Percentiles rank a stretch among this genome's conserved stretches.
Evolutionary conservation across 495 filamentous ascomycete genomes (phyloP).

Genomic region (Acidomyces sp.): DNA sequence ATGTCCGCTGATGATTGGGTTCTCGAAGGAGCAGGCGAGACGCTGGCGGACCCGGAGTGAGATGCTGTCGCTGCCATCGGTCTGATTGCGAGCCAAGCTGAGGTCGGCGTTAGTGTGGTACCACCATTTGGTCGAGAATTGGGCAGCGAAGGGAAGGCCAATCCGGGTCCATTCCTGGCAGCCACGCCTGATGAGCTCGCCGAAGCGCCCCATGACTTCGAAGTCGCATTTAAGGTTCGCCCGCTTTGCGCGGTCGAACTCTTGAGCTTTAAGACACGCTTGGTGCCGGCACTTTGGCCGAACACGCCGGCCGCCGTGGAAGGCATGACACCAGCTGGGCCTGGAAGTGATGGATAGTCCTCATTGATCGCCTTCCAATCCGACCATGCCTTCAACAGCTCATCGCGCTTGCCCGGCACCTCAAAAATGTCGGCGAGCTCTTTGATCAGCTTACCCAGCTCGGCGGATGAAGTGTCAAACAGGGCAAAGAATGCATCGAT

Average conservation of each 20-base stretch:
- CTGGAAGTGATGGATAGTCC: conserved; percentile 84
- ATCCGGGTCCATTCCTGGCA: conserved; percentile 21
- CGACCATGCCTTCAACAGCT: conserved; percentile 70
- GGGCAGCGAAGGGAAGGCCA: conserved; percentile 15
- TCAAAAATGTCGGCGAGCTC: conserved; percentile 92
- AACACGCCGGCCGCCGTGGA: conserved; percentile 34
- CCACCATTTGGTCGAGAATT: conserved; percentile 27
- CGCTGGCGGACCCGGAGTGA: conserved; percentile 9
- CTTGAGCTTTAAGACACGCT: conserved; percentile 58
- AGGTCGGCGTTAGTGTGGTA: conserved; percentile 29
- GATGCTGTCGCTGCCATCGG: conserved; percentile 12
- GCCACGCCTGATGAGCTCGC: conserved; percentile 20
- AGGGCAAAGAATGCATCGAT: conserved; percentile 71
- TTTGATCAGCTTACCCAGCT: conserved; percentile 79
- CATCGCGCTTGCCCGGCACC: conserved; percentile 55
- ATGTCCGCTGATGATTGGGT: conserved; percentile 23
- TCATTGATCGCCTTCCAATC: conserved; percentile 93
- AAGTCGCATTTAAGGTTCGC: conserved; percentile 30
- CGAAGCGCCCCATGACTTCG: conserved; percentile 37
- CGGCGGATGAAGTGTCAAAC: conserved; percentile 64
- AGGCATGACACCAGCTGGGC: conserved; percentile 45
- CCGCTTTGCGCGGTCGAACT: conserved; percentile 64
- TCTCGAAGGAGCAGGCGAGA: conserved; percentile 22
- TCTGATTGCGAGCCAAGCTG: conserved; percentile 30
- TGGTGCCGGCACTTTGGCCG: conserved; percentile 35